Base-by-base conservation (phyloP, 768 basidiomycete species). In the Panaeolus cyanescens region DNA sequence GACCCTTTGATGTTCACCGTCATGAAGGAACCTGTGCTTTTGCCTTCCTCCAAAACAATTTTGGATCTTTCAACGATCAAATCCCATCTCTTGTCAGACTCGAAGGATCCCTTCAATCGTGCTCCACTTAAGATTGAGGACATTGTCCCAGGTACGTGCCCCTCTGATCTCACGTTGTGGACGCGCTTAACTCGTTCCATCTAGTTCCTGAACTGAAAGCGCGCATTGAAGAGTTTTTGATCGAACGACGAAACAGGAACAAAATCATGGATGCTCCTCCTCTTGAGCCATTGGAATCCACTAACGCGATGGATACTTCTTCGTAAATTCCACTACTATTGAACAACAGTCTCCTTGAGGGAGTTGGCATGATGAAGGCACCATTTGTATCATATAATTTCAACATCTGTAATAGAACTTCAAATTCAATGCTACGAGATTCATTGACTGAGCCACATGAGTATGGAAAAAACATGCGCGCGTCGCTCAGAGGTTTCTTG, bases 71-170 rank as follows among this genome's bases (percentile, higher is more conserved):
- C 91, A 1, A 98, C 96, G 2, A 99, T 99, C 79, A 96, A 96
- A 68, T 91, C 95, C 1, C 95, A 97, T 72, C 77, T 98, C 33
- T 79, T 99, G 19, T 96, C 95, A 0, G 96, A 97, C 68, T 75
- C 88, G 17, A 92, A 87, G 57, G 97, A 99, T 74, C 97, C 97
- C 1, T 99, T 99, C 84, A 99, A 98, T 74, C 89, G 97, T 30
- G 78, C 82, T 32, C 93, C 96, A 1, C 79, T 97, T 28, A 74
- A 79, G 9, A 86, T 95, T 64, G 91, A 90, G 58, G 91, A 96
- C 10, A 89, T 96, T 13, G 71, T 88, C 60, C 85, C 93, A 28
- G 76, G 95, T 94, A 67, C 65, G 87, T 75, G 7, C 5, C 42
- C 20, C 40, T 59, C n/a, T 54, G 7, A 12, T 28, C 55, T 55